These are phyloP conservation scores for Jamesozyma piceae DNA, from an alignment of 805 yeast genomes.

Conservation along the genomic window DNA sequence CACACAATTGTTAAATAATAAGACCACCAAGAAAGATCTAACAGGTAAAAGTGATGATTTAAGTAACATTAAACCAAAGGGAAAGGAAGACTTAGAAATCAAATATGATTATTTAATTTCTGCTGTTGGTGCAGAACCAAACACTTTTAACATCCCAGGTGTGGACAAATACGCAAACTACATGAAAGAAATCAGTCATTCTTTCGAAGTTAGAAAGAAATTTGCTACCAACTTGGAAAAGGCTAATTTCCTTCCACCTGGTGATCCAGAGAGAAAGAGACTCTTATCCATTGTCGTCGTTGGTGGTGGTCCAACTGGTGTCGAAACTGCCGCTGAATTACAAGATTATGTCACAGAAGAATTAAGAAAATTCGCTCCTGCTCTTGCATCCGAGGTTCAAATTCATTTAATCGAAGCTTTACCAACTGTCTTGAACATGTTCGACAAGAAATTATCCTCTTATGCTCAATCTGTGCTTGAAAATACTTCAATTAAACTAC, in stretches of 20 bases:
- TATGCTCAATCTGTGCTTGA: slow-evolving; percentile 36
- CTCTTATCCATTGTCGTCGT: slow-evolving; percentile 80
- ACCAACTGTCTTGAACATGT: slow-evolving; percentile 68
- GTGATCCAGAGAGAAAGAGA: slow-evolving; percentile 74
- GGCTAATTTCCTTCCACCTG: slow-evolving; percentile 73
- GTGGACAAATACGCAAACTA: slow-evolving; percentile 75
- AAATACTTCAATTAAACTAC: slow-evolving; percentile 56
- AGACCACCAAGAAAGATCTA: slow-evolving; percentile 1
- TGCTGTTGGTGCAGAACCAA: slow-evolving; percentile 91
- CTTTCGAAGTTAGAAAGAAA: slow-evolving; percentile 68
- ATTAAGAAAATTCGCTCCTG: slow-evolving; percentile 78
- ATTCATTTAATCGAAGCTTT: slow-evolving; percentile 84
- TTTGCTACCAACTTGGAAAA: slow-evolving; percentile 84
- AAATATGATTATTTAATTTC: slow-evolving; percentile 77
- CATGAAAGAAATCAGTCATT: slow-evolving; percentile 83
- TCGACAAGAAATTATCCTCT: slow-evolving; percentile 36
- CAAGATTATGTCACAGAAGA: slow-evolving; percentile 93
- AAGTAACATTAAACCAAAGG: slow-evolving; percentile 32
- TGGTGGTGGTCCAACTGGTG: slow-evolving; percentile 98
- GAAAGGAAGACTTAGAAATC: slow-evolving; percentile 36
- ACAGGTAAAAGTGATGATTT: slow-evolving; percentile 23
- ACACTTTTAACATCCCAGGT: slow-evolving; percentile 91
- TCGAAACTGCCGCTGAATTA: slow-evolving; percentile 91
- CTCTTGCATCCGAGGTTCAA: slow-evolving; percentile 71
- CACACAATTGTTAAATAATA: slow-evolving; percentile 14